Evolutionary conservation across 352 stramenopile species (phyloP), one percentile per base, ranked within the genome.

Genomic region (Phytophthora sojae): DNA sequence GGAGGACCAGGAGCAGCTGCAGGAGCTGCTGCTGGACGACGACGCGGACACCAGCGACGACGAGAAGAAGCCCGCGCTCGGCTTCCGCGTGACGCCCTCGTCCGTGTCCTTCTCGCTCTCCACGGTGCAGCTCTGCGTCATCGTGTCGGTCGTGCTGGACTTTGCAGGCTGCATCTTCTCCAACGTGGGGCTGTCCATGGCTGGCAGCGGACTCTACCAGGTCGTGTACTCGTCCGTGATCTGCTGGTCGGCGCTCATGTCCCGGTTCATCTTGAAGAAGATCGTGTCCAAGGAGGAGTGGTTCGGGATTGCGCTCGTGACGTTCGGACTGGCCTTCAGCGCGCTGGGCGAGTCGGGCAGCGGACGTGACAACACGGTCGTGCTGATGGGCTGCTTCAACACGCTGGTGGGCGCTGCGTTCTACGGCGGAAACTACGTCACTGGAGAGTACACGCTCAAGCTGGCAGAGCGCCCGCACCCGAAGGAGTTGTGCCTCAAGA

Each of bases 161-260:
- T 94, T 96, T 66, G 85, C 81, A 2, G 89, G 89, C 55, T 94
- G 87, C 73, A 89, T 96, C 44, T 96, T 96, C 69, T 94, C 84
- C 59, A 96, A 93, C 61, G 78, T 94, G 23, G 89, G 86, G 2
- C 67, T 96, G 25, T 89, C 87, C 15, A 94, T 96, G 86, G 86
- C 89, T 2, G 86, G 89, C 6, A 94, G 86, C 52, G 89, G 89
- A 6, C 75, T 96, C 25, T 96, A 92, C 56, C 89, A 96, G 69
- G 86, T 94, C 35, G 81, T 92, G 37, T 96, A 95, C 73, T 95
- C 86, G 59, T 93, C 86, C 17, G 88, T 96, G 35, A 93, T 96
- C 68, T 95, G 89, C 73, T 96, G 89, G 89, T 95, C 88, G 26
- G 89, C 87, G 58, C 73, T 96, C 37, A 76, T 96, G 45, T 96